Evolutionary conservation across 352 stramenopile species (phyloP).

Genomic region (Thalassiosira hispida): DNA sequence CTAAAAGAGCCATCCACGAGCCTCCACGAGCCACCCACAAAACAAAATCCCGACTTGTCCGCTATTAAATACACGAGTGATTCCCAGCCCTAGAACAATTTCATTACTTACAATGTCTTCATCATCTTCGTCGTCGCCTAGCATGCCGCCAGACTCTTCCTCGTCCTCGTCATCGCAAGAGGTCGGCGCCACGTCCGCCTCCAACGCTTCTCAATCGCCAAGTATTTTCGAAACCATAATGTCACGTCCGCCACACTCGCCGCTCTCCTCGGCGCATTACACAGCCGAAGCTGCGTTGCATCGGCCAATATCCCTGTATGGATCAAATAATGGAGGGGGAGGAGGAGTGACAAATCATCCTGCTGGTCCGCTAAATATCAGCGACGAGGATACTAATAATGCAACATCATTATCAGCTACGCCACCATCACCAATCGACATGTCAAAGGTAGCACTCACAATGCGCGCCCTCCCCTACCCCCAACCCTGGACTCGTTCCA

Average conservation of each 20-base stretch:
- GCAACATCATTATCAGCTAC: background rate
- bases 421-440: background rate
- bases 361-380: conserved; percentile 2
- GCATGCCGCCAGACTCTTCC: background rate
- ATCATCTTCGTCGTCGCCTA: conserved; percentile 1
- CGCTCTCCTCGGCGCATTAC: conserved; percentile 62
- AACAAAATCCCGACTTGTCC: no score
- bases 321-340: conserved; percentile 11
- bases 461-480: conserved; percentile 70
- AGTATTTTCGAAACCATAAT: conserved; percentile 66
- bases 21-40: no score
- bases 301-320: conserved; percentile 50
- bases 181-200: background rate
- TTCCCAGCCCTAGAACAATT: no score
- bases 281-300: conserved; percentile 63
- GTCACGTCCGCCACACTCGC: conserved; percentile 41
- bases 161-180: background rate
- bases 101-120: background rate
- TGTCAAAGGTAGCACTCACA: conserved; percentile 24
- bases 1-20: no score
- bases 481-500: conserved; percentile 59
- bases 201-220: background rate
- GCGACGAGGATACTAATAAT: background rate
- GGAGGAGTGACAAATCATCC: conserved; percentile 24
- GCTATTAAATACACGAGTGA: no score